phyloP scores from a whole-genome alignment of 75 land plant genomes.

The Cupressus sempervirens region DNA sequence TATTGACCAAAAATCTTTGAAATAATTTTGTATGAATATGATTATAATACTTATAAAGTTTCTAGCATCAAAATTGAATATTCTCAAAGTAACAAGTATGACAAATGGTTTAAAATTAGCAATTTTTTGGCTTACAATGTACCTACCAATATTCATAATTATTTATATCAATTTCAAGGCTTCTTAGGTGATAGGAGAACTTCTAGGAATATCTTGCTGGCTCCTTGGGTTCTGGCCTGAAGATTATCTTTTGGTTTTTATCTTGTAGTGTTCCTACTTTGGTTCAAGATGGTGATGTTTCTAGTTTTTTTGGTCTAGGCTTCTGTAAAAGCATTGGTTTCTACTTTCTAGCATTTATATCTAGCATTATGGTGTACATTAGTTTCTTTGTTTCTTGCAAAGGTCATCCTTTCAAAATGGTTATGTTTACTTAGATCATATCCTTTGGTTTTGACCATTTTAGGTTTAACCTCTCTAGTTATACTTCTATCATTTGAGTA shows the following conservation, averaged over 20 bases:
- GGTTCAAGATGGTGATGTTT: not conserved
- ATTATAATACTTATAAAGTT: not conserved
- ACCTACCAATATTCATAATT: not conserved
- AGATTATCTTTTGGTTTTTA: too few species aligned
- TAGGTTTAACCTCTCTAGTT: not conserved
- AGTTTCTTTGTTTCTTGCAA: not conserved
- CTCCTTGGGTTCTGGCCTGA: not conserved
- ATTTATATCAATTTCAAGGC: not conserved
- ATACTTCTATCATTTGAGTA: not conserved
- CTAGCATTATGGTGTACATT: not conserved
- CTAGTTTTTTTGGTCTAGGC: not conserved
- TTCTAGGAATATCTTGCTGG: not conserved
- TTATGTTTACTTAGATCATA: not conserved
- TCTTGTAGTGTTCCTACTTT: too few species aligned
- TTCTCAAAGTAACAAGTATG: not conserved
- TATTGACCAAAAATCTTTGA: not conserved
- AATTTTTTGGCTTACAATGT: not conserved
- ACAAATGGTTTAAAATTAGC: not conserved
- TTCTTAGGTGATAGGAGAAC: not conserved
- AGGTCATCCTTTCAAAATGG: not conserved
- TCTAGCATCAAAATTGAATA: not conserved
- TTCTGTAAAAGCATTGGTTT: not conserved
- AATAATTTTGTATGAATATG: not conserved
- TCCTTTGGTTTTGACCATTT: not conserved
- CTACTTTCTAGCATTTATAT: not conserved